Evolutionary conservation across 2,329 filamentous ascomycete species (phyloP).

Genomic region (Calycina herbarum): DNA sequence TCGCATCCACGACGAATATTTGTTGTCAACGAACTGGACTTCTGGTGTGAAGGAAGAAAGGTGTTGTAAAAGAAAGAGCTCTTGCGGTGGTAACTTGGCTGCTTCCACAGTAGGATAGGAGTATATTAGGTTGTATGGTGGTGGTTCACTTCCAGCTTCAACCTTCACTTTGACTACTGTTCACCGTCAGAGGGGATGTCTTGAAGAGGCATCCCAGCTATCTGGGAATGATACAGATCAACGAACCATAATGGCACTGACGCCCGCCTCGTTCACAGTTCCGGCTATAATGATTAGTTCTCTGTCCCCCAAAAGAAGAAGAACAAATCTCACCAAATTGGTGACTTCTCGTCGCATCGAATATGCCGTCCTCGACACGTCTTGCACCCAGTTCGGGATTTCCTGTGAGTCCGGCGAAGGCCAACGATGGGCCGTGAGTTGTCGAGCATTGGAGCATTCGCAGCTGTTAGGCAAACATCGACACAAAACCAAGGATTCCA

Average conservation of each 20-base stretch:
- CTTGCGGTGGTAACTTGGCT: conserved; percentile 11
- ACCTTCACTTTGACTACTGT: conserved; percentile 13
- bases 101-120: conserved; percentile 10
- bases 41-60: conserved; percentile 11
- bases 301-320: neutral
- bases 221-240: neutral
- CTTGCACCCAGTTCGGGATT: conserved; percentile 13
- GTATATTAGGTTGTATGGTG: conserved; percentile 9
- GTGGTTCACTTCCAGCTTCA: conserved; percentile 6
- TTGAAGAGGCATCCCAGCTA: neutral
- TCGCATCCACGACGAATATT: conserved; percentile 16
- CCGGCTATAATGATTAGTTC: conserved; percentile 5
- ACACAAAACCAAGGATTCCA: neutral
- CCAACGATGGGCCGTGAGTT: conserved; percentile 10
- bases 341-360: conserved; percentile 16
- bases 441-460: conserved; percentile 11
- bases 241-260: conserved; percentile 14
- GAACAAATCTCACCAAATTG: conserved; percentile 11
- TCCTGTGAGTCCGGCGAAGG: conserved; percentile 16
- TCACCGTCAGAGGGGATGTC: neutral
- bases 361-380: conserved; percentile 17
- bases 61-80: conserved; percentile 14
- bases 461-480: neutral
- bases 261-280: conserved; percentile 17
- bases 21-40: conserved; percentile 17